Percentiles rank a stretch among this genome's conserved stretches.
phyloP scores from a whole-genome alignment of 2,329 filamentous ascomycete genomes.

The Colletotrichum viniferum region DNA sequence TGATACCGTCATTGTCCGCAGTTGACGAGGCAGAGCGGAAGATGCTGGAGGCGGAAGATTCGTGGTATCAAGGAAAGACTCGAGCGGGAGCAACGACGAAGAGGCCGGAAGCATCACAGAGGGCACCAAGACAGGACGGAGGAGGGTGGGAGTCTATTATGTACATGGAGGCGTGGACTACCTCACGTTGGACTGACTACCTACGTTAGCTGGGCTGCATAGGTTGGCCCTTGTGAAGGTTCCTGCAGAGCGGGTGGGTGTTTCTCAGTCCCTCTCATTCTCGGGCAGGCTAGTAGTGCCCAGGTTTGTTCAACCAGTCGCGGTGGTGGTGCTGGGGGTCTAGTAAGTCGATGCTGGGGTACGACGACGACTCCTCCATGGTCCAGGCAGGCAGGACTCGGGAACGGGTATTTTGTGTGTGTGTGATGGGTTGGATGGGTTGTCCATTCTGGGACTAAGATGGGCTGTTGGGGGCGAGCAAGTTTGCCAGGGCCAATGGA shows the following conservation, averaged over 20 bases:
- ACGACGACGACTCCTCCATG: conserved; percentile 10
- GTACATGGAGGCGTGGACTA: conserved; percentile 13
- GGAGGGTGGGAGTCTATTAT: conserved; percentile 20
- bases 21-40: background rate
- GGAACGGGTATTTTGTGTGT: conserved; percentile 13
- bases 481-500: background rate
- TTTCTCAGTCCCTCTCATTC: background rate
- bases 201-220: background rate
- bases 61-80: conserved; percentile 22
- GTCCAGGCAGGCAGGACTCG: conserved; percentile 19
- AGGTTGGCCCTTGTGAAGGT: background rate
- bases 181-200: background rate
- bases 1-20: conserved; percentile 12
- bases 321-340: conserved; percentile 1
- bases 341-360: conserved; percentile 11
- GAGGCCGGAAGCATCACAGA: conserved; percentile 5
- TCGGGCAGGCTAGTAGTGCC: background rate
- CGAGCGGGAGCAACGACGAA: conserved; percentile 13
- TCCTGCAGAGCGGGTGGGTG: conserved; percentile 3
- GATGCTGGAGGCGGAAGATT: background rate
- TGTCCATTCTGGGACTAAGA: conserved; percentile 10
- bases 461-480: background rate
- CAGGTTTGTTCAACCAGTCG: conserved; percentile 14
- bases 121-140: background rate
- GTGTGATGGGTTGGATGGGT: conserved; percentile 4